Evolutionary conservation across 345 rosid genomes (phyloP).

Genomic region (Noccaea bulbosa): DNA sequence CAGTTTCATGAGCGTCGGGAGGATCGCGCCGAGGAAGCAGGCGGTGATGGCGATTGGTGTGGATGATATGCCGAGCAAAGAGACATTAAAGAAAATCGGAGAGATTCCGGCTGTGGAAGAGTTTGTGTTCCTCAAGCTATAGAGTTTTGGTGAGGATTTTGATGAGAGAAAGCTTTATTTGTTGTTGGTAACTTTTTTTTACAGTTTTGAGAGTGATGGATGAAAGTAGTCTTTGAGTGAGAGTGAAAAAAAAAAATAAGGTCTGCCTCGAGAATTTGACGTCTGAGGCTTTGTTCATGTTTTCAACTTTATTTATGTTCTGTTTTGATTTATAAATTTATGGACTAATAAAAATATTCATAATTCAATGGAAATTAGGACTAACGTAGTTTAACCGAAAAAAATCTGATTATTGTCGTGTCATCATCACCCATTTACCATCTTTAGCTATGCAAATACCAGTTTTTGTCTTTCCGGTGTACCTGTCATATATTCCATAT

Average conservation of each 20-base stretch:
- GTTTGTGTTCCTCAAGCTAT: constrained; percentile 79
- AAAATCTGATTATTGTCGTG: background rate
- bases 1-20: constrained; percentile 87
- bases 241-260: too few relatives aligned
- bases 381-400: background rate
- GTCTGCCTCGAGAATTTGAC: too few relatives aligned
- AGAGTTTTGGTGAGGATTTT: constrained; percentile 18
- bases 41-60: constrained; percentile 89
- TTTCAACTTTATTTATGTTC: too few relatives aligned
- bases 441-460: background rate
- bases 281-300: too few relatives aligned
- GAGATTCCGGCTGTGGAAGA: constrained; percentile 69
- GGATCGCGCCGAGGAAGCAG: constrained; percentile 80
- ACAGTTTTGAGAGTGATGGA: background rate
- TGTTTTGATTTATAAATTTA: too few relatives aligned
- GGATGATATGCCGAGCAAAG: constrained; percentile 65
- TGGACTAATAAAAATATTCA: too few relatives aligned
- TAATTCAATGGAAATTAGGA: too few relatives aligned
- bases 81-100: constrained; percentile 64
- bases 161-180: background rate
- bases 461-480: constrained; percentile 3
- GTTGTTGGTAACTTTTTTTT: background rate
- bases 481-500: constrained; percentile 31
- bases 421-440: background rate
- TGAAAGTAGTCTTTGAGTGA: background rate